Conservation (phyloP, 2,329 filamentous ascomycete species). For the Boeremia exigua region DNA sequence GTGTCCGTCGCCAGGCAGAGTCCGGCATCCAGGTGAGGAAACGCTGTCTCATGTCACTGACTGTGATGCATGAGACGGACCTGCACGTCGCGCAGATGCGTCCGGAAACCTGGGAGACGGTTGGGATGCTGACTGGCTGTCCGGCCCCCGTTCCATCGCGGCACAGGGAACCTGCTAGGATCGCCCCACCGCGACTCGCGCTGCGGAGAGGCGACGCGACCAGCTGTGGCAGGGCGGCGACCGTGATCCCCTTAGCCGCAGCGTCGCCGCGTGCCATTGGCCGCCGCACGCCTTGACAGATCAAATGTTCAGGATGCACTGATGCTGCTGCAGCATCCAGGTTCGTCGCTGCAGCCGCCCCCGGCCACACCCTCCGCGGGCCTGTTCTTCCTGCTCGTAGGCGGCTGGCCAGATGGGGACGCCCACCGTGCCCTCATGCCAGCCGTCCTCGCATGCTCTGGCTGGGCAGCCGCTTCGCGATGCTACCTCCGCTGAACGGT, state of each 20-base stretch:
- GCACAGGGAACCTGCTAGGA: conserved; percentile 12
- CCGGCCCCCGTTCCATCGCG: conserved; percentile 11
- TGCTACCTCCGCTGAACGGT: conserved; percentile 30
- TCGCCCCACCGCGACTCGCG: conserved; percentile 16
- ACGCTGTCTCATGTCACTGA: conserved; percentile 31
- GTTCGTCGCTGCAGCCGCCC: conserved; percentile 20
- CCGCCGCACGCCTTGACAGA: conserved; percentile 13
- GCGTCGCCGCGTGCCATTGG: conserved; percentile 20
- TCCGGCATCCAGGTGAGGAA: conserved; percentile 32
- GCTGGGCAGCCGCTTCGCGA: conserved; percentile 23
- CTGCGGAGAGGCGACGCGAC: conserved; percentile 22
- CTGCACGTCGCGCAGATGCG: conserved; percentile 30
- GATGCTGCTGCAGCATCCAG: conserved; percentile 3
- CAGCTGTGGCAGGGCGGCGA: conserved; percentile 19
- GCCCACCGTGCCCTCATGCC: conserved; percentile 21
- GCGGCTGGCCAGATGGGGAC: conserved; percentile 21
- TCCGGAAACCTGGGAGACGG: conserved; percentile 36
- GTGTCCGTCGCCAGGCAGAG: conserved; percentile 26
- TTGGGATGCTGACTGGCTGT: conserved; percentile 25
- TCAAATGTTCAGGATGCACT: conserved; percentile 15
- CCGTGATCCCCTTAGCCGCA: conserved; percentile 28
- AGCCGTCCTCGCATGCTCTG: conserved; percentile 29
- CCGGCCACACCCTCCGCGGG: background rate
- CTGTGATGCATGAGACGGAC: conserved; percentile 31
- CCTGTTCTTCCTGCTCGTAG: background rate